Percentiles rank a stretch among this genome's conserved stretches.
These are phyloP conservation scores for Intubia oerlemansii DNA, from an alignment of 2,329 filamentous ascomycete species.

Conservation along the genomic window DNA sequence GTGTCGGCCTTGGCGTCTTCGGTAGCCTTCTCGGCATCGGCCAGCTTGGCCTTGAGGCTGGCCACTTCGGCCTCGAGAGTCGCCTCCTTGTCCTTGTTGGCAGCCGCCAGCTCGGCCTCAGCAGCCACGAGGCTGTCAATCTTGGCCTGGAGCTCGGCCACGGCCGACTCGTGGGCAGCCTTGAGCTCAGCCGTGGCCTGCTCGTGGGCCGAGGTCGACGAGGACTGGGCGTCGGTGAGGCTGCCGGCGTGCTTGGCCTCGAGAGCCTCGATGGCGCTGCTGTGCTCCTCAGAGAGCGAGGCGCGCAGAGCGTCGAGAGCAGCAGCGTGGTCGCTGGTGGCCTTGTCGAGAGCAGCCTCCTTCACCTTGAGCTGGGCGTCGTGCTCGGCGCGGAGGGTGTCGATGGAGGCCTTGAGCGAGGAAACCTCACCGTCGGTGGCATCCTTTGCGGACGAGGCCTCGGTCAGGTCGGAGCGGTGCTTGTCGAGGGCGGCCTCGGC, in stretches of 20 bases:
- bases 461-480: conserved; percentile 25
- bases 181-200: conserved; percentile 28
- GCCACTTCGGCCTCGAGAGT: conserved; percentile 29
- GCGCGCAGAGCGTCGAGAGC: conserved; percentile 23
- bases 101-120: conserved; percentile 21
- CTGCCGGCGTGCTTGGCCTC: conserved; percentile 31
- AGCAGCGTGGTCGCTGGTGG: conserved; percentile 26
- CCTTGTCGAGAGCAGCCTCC: conserved; percentile 26
- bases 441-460: conserved; percentile 12
- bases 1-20: conserved; percentile 18
- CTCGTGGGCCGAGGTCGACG: conserved; percentile 23
- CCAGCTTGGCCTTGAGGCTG: conserved; percentile 25
- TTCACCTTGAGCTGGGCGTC: conserved; percentile 16
- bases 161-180: conserved; percentile 23
- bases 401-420: conserved; percentile 27
- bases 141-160: conserved; percentile 30
- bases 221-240: conserved; percentile 22
- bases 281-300: conserved; percentile 29
- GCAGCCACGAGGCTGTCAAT: conserved; percentile 29
- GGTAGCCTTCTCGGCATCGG: conserved; percentile 23
- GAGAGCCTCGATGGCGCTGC: conserved; percentile 24
- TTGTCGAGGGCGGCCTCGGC: conserved; percentile 29
- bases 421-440: conserved; percentile 16
- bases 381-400: conserved; percentile 21
- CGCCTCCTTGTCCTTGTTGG: conserved; percentile 24